phyloP scores from a whole-genome alignment of 169 alveolate species.

The Plasmodium adleri region DNA sequence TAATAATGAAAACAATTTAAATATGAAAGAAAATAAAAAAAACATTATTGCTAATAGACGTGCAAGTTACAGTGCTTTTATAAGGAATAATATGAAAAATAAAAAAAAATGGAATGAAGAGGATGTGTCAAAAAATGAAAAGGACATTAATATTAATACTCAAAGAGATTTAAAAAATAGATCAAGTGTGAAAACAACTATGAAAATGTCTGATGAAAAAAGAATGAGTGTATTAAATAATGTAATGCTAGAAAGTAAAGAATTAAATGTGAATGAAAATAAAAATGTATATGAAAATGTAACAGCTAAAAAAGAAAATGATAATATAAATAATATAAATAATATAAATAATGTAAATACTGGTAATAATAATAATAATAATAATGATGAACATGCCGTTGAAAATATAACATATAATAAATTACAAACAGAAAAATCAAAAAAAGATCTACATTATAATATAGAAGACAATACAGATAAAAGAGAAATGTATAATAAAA shows the following conservation, averaged over 20 bases:
- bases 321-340: not conserved
- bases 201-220: not conserved
- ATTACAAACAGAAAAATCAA: not conserved
- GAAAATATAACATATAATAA: not conserved
- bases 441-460: not conserved
- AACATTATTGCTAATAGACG: slow-evolving; percentile 7
- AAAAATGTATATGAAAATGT: not conserved
- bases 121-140: not conserved
- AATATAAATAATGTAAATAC: too few relatives aligned
- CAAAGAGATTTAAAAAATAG: not conserved
- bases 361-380: not conserved
- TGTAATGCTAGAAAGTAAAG: not conserved
- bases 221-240: too few relatives aligned
- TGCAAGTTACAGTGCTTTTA: slow-evolving; percentile 36
- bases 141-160: not conserved
- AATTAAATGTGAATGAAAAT: not conserved
- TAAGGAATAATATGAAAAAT: slow-evolving; percentile 1
- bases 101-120: slow-evolving; percentile 10
- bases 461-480: not conserved
- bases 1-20: not conserved
- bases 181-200: not conserved
- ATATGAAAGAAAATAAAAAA: not conserved
- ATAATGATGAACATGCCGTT: not conserved
- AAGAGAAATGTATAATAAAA: not conserved
- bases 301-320: not conserved